Conservation (phyloP, 306 rosid genomes). For the Myrica gale region DNA sequence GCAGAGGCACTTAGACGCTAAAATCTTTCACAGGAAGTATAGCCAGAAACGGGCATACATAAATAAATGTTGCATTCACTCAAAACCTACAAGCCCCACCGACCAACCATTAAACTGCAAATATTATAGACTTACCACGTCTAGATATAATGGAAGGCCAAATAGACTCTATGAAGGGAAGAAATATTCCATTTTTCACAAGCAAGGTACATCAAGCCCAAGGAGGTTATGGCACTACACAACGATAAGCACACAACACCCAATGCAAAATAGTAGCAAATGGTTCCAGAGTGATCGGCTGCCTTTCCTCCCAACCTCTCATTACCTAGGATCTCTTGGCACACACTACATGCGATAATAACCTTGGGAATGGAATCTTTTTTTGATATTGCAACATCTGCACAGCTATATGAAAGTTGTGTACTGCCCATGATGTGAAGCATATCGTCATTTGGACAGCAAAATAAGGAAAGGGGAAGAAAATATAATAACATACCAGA, state of each 20-base stretch:
- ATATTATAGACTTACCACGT: neutral
- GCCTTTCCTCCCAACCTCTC: neutral
- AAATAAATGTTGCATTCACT: slow-evolving; percentile 10
- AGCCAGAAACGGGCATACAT: neutral
- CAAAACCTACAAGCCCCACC: neutral
- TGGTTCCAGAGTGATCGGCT: neutral
- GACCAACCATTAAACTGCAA: neutral
- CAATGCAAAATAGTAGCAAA: slow-evolving; percentile 11
- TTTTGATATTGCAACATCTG: neutral
- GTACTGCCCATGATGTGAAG: neutral
- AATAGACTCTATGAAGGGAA: neutral
- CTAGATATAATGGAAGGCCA: neutral
- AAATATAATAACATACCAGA: slow-evolving; percentile 65
- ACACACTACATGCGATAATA: neutral
- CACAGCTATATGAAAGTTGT: neutral
- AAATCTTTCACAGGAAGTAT: neutral
- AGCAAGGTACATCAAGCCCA: neutral
- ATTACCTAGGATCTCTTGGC: neutral
- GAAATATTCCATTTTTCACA: neutral
- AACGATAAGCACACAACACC: slow-evolving; percentile 9
- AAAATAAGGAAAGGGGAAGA: slow-evolving; percentile 1
- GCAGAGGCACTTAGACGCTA: slow-evolving; percentile 16
- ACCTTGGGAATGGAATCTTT: neutral
- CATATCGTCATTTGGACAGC: neutral
- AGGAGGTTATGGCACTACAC: slow-evolving; percentile 15